Base-by-base conservation (phyloP, 495 filamentous ascomycete species). In the Halenospora varia region DNA sequence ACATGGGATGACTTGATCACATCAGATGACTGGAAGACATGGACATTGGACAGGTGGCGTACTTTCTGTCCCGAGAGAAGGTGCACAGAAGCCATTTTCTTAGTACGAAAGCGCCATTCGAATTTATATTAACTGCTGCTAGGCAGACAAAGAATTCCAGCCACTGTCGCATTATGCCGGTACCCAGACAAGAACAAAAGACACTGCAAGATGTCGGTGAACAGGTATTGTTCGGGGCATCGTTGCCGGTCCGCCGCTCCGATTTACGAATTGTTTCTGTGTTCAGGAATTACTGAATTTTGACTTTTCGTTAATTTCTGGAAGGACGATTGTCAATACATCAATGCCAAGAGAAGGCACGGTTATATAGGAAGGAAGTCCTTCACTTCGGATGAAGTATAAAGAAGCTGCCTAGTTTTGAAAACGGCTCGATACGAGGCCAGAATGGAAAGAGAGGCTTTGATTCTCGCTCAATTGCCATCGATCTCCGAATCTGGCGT, bases 211-310 rank as follows among this genome's bases (percentile, higher is more conserved):
- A 13, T 51, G 6, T 51, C 48, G 24, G 48, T n/a, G 25, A 29
- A 18, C 2, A 25, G 15, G 6, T 25, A n/a, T 29, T 24, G 15
- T 25, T 29, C 23, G 24, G 48, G n/a, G 6, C 25, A 20, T 15
- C 13, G 2, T 18, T 51, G 48, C 48, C 48, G 48, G 48, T 26
- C 48, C 48, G 48, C 23, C 48, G 48, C 48, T 51, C 48, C 48
- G 48, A 51, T 51, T 29, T 35, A 15, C 24, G 19, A 29, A n/a
- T 13, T 17, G 17, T 51, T 2, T 18, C 6, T 29, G 48, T 18
- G 2, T 29, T 51, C 42, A 45, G 11, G 8, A 4, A 20, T 45
- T 45, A 3, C 8, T 9, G 18, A 15, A 20, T 45, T 45, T 45
- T n/a, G n/a, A n/a, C 18, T 45, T 45, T 20, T n/a, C 4, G 13